Base-by-base conservation (phyloP, 2,329 filamentous ascomycete genomes). In the Diplodia sapinea region DNA sequence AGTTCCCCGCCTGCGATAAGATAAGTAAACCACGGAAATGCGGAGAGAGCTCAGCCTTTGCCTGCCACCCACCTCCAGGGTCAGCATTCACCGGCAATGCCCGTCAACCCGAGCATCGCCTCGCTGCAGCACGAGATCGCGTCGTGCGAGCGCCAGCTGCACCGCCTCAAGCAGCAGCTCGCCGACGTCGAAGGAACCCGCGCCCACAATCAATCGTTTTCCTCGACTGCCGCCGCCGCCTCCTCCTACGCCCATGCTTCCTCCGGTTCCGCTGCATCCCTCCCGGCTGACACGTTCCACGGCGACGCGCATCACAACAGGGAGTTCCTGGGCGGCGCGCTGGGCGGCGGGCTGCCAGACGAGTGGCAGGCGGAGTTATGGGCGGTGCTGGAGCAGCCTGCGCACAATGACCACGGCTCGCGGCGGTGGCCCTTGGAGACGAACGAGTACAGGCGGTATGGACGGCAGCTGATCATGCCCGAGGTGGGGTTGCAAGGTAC, bases 391-490 rank as follows among this genome's bases (percentile, higher is more conserved):
- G 73, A 76, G 63, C 70, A 70, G 55, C 63, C 62, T 13, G 59
- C 55, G 70, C 73, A 1, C 73, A 76, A 12, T 64, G 67, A 29
- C 64, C 33, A 9, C 11, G 70, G 51, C 68, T 67, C 13, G 68
- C 65, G 20, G 12, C 64, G 63, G 56, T 94, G 92, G 90, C 92
- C 91, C 0, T 82, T 97, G 2, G 78, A 81, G 4, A 80, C 83
- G 17, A 86, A 90, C 5, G 93, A 97, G 73, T 97, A 97, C 77
- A 87, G 88, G 71, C 86, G 94, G 69, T 98, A 98, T 81, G 93
- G 92, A 8, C 85, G 94, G 49, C 94, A 97, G 80, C 89, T 98
- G 82, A 94, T 98, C 71, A 87, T 97, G 69, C 91, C 93, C 0
- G 87, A 90, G 68, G 84, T 97, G 69, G 93, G 94, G 0, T 82